Base-by-base conservation (phyloP, 202 grass and related monocot species). In the Setaria italica region DNA sequence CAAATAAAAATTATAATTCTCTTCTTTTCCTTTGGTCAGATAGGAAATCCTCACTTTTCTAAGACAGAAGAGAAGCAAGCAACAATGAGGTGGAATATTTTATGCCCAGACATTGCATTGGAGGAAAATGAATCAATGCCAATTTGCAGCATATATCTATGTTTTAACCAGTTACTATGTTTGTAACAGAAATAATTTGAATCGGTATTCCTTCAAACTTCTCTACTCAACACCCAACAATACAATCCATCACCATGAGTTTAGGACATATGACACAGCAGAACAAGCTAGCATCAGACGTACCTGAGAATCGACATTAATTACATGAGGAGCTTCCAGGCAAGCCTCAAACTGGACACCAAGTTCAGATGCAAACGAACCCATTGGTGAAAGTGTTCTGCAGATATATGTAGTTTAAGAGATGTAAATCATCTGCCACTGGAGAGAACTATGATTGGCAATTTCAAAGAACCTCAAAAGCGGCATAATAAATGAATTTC, bases 341-440 rank as follows among this genome's bases (percentile, higher is more conserved):
- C 86, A 90, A 89, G 93, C 83, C 77, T 98, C 93, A 74, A 98
- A 98, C 77, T 92, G 93, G n/a, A 95, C 90, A 50, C 96, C 96
- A 41, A 98, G 93, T 88, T 98, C 96, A 65, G 96, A 98, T 91
- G 96, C 88, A 91, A 98, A 98, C 62, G 96, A 98, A 16, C 93
- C 91, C 96, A 95, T 94, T 12, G 96, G 96, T 65, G 96, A 95
- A 58, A 98, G 93, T 74, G 96, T 98, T 51, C 96, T 98, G 85
- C 65, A 85, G 50, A 53, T 64, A 72, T 42, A 77, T 75, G 29
- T 67, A 50, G 55, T 63, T 76, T 57, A 68, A 60, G 76, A 66
- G 17, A 34, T 81, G 21, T 69, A 68, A 75, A 62, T 80, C 60
- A 80, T 62, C 13, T 76, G 55, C 50, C 32, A 47, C 7, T 65